Percentiles rank a stretch among this genome's conserved stretches.
Evolutionary conservation across 2,329 filamentous ascomycete genomes (phyloP).

Genomic region (Neocucurbitaria cava): DNA sequence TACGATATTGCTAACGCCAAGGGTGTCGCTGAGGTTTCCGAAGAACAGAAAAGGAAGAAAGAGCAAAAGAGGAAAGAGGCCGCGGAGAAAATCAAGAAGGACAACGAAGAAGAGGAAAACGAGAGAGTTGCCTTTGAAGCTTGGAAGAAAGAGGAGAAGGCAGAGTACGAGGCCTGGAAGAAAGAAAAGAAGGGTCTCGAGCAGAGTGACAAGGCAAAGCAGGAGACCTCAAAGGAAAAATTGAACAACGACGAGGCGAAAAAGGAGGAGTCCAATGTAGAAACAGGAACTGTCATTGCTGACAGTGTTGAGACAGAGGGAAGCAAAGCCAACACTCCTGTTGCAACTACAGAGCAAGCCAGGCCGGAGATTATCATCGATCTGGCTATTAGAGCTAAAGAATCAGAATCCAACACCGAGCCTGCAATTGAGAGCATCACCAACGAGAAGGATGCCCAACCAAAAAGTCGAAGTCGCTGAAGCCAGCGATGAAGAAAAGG

Average conservation of each 20-base stretch:
- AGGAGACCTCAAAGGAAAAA: slow-evolving; percentile 8
- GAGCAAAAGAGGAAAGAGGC: slow-evolving; percentile 46
- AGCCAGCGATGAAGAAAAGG: slow-evolving; percentile 1
- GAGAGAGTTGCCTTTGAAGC: slow-evolving; percentile 39
- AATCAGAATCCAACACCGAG: background rate
- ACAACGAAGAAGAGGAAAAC: slow-evolving; percentile 42
- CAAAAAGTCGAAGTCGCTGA: slow-evolving; percentile 3
- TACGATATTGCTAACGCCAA: slow-evolving; percentile 75
- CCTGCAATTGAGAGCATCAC: background rate
- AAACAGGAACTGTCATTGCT: background rate
- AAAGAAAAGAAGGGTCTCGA: slow-evolving; percentile 16
- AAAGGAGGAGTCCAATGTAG: background rate
- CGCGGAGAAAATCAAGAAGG: slow-evolving; percentile 37
- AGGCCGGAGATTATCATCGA: background rate
- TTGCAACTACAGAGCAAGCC: background rate
- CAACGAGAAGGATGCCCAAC: background rate
- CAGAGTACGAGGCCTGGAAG: slow-evolving; percentile 32
- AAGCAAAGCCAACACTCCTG: background rate
- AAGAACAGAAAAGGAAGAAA: slow-evolving; percentile 53
- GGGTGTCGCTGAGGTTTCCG: slow-evolving; percentile 60
- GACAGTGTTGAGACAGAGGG: background rate
- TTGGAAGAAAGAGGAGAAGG: slow-evolving; percentile 43
- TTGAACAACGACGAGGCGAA: background rate
- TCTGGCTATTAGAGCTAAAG: background rate
- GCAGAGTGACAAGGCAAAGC: slow-evolving; percentile 10